Conservation (phyloP, 306 rosid species). For the Potentilla sterilis region DNA sequence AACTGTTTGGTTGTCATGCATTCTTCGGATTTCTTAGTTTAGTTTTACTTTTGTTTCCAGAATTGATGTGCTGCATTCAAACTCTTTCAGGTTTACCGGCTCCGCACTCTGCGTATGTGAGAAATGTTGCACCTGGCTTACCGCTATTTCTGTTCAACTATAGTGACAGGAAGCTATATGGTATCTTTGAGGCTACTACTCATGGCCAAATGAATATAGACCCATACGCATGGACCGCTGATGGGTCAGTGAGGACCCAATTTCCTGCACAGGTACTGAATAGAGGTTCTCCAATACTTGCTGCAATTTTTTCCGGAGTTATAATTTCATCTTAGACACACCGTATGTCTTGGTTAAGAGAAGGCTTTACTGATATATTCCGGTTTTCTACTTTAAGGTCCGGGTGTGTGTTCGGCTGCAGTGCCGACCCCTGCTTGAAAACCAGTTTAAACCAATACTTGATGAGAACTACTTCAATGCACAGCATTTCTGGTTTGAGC, state of each 20-base stretch:
- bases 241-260: conserved; percentile 54
- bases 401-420: conserved; percentile 45
- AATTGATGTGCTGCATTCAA: conserved; percentile 25
- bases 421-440: conserved; percentile 66
- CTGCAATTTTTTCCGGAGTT: conserved; percentile 1
- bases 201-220: conserved; percentile 65
- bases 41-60: conserved; percentile 3
- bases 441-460: conserved; percentile 52
- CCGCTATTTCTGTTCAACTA: conserved; percentile 85
- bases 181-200: conserved; percentile 75
- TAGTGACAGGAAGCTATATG: conserved; percentile 70
- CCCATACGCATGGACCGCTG: conserved; percentile 73
- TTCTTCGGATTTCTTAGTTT: conserved; percentile 9
- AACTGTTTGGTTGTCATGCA: neutral
- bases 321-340: neutral
- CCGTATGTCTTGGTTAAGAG: neutral
- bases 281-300: conserved; percentile 10
- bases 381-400: conserved; percentile 41
- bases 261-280: conserved; percentile 82
- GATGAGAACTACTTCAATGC: conserved; percentile 48
- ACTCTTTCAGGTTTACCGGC: conserved; percentile 64
- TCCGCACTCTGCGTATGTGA: conserved; percentile 61
- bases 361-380: conserved; percentile 13
- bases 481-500: conserved; percentile 72
- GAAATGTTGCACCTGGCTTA: conserved; percentile 70